phyloP scores from a whole-genome alignment of 1,139 yeast genomes.

The Debaryomycetaceae sp. region DNA sequence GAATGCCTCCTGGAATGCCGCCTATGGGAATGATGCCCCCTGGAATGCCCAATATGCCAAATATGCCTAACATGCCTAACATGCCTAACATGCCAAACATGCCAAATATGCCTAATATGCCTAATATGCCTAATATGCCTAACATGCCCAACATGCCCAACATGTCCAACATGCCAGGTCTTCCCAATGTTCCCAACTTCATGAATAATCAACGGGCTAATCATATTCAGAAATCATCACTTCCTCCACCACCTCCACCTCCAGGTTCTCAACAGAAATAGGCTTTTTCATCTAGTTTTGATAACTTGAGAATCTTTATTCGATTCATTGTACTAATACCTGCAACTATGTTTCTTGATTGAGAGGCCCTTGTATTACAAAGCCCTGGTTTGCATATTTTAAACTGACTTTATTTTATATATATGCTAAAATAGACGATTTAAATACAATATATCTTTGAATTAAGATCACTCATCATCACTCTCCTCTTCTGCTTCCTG shows the following conservation, averaged over 20 bases:
- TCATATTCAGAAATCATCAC: conserved; percentile 12
- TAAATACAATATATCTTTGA: neutral
- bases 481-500: conserved; percentile 79
- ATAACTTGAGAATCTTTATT: neutral
- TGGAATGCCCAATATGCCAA: conserved; percentile 22
- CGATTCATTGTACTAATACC: neutral
- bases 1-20: conserved; percentile 16
- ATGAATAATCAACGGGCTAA: conserved; percentile 8
- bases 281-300: neutral
- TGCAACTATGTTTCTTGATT: neutral
- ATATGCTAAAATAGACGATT: neutral
- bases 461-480: conserved; percentile 50
- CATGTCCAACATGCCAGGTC: conserved; percentile 9
- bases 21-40: conserved; percentile 18
- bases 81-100: conserved; percentile 12
- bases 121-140: conserved; percentile 15
- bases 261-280: neutral
- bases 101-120: conserved; percentile 14
- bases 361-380: too few relatives aligned
- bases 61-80: conserved; percentile 15
- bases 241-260: conserved; percentile 18
- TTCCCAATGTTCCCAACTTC: conserved; percentile 13
- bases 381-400: neutral
- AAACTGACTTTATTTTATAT: conserved; percentile 1
- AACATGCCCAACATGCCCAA: conserved; percentile 14